Evolutionary conservation across 768 basidiomycete genomes (phyloP).

Genomic region (Lactifluus rugatus): DNA sequence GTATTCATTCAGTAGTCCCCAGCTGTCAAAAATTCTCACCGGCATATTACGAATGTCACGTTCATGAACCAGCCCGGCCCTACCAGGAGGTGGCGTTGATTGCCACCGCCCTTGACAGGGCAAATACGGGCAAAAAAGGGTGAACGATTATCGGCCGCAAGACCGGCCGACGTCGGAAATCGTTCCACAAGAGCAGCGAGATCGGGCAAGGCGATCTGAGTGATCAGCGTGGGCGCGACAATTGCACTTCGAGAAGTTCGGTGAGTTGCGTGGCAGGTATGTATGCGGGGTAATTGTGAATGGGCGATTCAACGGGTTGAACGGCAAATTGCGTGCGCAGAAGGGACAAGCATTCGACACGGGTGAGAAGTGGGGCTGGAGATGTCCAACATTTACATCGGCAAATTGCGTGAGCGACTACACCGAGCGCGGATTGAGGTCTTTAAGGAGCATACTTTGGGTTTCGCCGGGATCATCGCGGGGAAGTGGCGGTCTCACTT

Average conservation of each 20-base stretch:
- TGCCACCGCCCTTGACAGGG: neutral
- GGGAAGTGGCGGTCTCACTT: neutral
- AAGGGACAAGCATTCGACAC: constrained; percentile 4
- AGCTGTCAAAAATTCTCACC: neutral
- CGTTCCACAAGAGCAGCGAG: neutral
- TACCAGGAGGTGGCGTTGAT: neutral
- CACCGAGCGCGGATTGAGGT: neutral
- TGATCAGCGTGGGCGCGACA: constrained; percentile 8
- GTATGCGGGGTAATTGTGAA: constrained; percentile 16
- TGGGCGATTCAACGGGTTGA: neutral
- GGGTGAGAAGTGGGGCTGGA: constrained; percentile 1
- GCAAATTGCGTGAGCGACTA: neutral
- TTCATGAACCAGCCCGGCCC: neutral
- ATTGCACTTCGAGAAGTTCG: constrained; percentile 15
- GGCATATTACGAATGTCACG: neutral
- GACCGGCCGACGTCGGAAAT: constrained; percentile 1
- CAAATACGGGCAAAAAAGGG: neutral
- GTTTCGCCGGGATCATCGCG: constrained; percentile 2
- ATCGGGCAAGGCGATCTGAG: constrained; percentile 11
- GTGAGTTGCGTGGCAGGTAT: constrained; percentile 12
- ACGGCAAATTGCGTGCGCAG: constrained; percentile 9
- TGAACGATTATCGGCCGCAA: neutral
- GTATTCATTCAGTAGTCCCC: neutral
- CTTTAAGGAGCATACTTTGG: neutral
- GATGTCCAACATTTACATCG: neutral